Percentiles rank a stretch among this genome's conserved stretches.
Conservation (phyloP, 768 basidiomycete genomes). For the Tricholomella constricta region DNA sequence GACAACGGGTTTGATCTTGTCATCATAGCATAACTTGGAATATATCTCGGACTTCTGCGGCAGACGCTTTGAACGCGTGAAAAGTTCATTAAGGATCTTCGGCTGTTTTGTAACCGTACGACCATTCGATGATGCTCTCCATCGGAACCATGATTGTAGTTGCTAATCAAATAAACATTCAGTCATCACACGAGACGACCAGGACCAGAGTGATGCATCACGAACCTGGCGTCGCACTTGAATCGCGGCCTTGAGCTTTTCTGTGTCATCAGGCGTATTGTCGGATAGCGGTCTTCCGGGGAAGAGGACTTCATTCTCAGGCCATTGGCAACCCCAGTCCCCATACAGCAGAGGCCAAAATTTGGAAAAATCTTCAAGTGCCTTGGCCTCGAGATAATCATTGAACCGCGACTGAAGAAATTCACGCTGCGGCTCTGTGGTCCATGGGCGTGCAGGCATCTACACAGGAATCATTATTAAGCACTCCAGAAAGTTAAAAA, state of each 20-base stretch:
- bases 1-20: not conserved
- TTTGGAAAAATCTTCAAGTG: not conserved
- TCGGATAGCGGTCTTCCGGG: not conserved
- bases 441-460: not conserved
- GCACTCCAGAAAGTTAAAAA: not conserved
- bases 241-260: not conserved
- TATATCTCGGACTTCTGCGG: slow-evolving; percentile 1
- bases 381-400: not conserved
- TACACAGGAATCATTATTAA: too few species aligned
- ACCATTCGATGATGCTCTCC: not conserved
- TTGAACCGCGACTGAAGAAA: not conserved
- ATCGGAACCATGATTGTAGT: slow-evolving; percentile 6
- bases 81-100: not conserved
- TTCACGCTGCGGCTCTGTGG: not conserved
- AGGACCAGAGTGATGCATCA: not conserved
- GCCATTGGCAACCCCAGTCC: not conserved
- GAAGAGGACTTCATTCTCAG: not conserved
- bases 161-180: not conserved
- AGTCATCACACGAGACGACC: not conserved
- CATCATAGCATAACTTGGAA: not conserved
- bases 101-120: not conserved
- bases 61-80: not conserved
- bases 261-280: not conserved
- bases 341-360: not conserved
- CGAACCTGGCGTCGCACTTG: not conserved